These are phyloP conservation scores for Debaryomycetaceae sp. DNA, from an alignment of 1,139 yeast genomes.

Conservation along the genomic window DNA sequence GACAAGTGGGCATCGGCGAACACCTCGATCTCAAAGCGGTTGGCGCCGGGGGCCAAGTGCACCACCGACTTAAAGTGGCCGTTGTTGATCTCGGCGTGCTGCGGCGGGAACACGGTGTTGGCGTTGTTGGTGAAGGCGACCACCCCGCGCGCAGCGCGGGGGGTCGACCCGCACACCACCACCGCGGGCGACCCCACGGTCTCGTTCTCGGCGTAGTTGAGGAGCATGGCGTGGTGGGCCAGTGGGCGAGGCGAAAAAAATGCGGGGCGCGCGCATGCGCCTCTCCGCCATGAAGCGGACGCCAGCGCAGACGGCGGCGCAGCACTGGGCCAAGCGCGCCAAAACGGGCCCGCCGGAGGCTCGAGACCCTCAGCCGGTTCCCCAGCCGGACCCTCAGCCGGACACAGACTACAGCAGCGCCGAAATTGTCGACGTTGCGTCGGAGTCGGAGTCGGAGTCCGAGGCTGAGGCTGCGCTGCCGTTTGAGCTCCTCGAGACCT, in stretches of 20 bases:
- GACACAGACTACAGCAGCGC: slow-evolving; percentile 1
- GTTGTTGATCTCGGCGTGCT: slow-evolving; percentile 62
- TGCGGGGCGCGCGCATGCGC: too few relatives aligned
- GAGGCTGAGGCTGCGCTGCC: slow-evolving; percentile 1
- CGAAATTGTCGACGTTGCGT: too few relatives aligned
- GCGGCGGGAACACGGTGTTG: slow-evolving; percentile 60
- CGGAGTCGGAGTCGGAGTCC: too few relatives aligned
- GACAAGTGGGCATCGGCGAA: slow-evolving; percentile 23
- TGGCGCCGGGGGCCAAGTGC: slow-evolving; percentile 65
- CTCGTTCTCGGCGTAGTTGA: slow-evolving; percentile 33
- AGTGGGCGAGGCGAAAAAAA: too few relatives aligned
- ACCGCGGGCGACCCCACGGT: slow-evolving; percentile 42
- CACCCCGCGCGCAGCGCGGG: slow-evolving; percentile 19
- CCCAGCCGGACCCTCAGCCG: too few relatives aligned
- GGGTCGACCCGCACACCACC: slow-evolving; percentile 30
- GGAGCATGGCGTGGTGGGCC: slow-evolving; percentile 17
- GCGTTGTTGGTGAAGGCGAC: slow-evolving; percentile 35
- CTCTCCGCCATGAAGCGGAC: too few relatives aligned
- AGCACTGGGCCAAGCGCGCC: slow-evolving; percentile 24
- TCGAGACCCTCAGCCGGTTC: too few relatives aligned
- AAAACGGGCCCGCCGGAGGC: too few relatives aligned
- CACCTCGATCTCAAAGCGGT: slow-evolving; percentile 33
- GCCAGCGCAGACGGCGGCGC: too few relatives aligned
- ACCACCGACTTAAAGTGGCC: slow-evolving; percentile 72
- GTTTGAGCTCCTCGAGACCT: slow-evolving; percentile 5